Conservation (phyloP, 192 early-diverging fungal species). For the Coemansia sp. region DNA sequence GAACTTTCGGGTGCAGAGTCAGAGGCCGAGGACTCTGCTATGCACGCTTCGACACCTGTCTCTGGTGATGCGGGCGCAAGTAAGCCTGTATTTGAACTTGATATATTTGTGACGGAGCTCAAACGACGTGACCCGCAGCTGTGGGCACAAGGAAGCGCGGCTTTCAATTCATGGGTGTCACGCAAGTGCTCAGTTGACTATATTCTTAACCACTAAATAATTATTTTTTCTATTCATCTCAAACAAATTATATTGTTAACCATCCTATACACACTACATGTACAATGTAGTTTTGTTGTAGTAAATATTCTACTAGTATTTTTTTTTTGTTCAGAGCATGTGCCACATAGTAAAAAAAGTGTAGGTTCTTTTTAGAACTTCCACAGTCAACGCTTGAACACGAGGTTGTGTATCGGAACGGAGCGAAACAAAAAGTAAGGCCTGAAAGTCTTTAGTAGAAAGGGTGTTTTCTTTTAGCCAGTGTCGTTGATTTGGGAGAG, state of each 20-base stretch:
- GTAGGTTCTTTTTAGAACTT: neutral
- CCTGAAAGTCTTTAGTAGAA: neutral
- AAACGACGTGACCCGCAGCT: slow-evolving; percentile 40
- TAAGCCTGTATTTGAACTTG: slow-evolving; percentile 48
- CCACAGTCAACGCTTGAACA: neutral
- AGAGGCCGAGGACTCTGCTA: neutral
- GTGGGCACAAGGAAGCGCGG: slow-evolving; percentile 33
- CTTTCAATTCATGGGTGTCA: slow-evolving; percentile 44
- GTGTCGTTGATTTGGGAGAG: neutral
- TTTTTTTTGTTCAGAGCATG: neutral
- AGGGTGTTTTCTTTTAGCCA: neutral
- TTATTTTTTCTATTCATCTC: neutral
- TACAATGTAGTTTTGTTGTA: no score
- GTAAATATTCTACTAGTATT: neutral
- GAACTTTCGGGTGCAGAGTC: slow-evolving; percentile 12
- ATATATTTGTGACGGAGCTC: slow-evolving; percentile 54
- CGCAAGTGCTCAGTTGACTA: slow-evolving; percentile 51
- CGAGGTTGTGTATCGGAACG: neutral
- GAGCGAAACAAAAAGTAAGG: neutral
- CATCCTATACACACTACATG: no score
- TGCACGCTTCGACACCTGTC: neutral
- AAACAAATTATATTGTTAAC: neutral
- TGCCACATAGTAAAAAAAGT: neutral
- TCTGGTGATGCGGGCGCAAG: slow-evolving; percentile 3
- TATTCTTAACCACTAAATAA: slow-evolving; percentile 39